A percentile compares a stretch with the other conserved stretches of the same genome.
These are phyloP conservation scores for Beauveria sp. DNA, from an alignment of 2,329 filamentous ascomycete species.

Conservation along the genomic window DNA sequence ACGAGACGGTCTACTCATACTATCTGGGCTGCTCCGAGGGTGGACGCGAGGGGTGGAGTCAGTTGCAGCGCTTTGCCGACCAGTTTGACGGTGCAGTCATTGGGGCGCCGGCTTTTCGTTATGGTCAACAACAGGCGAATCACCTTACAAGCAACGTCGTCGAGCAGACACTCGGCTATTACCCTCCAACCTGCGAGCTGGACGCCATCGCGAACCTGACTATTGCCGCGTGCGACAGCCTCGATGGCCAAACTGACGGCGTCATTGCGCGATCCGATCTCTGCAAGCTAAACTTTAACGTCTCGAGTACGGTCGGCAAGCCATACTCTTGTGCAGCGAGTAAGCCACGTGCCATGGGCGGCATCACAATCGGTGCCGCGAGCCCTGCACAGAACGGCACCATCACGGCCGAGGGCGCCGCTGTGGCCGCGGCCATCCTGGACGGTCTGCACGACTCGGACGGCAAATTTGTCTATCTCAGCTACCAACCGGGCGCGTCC, in stretches of 20 bases:
- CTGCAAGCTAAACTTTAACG: conserved; percentile 24
- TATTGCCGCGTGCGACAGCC: background rate
- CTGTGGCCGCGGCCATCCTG: conserved; percentile 25
- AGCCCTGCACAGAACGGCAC: conserved; percentile 25
- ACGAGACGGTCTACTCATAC: conserved; percentile 34
- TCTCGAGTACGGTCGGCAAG: conserved; percentile 23
- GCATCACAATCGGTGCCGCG: conserved; percentile 10
- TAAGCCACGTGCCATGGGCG: conserved; percentile 13
- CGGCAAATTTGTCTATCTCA: conserved; percentile 28
- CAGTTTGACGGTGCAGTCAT: conserved; percentile 38
- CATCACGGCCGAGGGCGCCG: conserved; percentile 24
- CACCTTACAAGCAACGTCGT: conserved; percentile 32
- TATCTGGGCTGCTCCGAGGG: conserved; percentile 49
- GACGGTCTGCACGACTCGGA: conserved; percentile 28
- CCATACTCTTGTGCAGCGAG: conserved; percentile 23
- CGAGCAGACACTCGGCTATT: conserved; percentile 32
- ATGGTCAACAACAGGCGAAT: conserved; percentile 36
- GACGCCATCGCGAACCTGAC: background rate
- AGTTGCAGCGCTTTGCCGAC: conserved; percentile 43
- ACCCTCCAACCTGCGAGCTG: conserved; percentile 20
- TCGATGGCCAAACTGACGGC: background rate
- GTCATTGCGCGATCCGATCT: background rate
- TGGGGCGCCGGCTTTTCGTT: conserved; percentile 42
- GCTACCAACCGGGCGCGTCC: conserved; percentile 23
- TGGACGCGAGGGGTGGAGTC: conserved; percentile 39